A percentile compares a stretch with the other conserved stretches of the same genome.
Conservation (phyloP, 345 rosid species). For the Gossypium mustelinum region DNA sequence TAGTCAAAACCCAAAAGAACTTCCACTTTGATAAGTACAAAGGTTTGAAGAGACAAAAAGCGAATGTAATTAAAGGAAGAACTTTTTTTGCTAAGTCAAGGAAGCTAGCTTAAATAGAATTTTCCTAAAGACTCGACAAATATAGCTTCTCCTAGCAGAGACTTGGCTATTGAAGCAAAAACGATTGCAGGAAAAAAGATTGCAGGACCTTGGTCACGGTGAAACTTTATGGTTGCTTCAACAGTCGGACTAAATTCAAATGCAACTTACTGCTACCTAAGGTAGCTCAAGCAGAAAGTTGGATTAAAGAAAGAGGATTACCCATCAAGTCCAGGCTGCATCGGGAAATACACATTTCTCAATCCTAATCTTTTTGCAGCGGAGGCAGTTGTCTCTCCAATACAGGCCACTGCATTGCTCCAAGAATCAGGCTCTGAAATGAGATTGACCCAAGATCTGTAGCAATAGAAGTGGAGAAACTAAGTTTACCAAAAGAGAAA, state of each 20-base stretch:
- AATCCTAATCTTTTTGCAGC: constrained; percentile 78
- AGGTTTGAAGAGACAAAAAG: neutral
- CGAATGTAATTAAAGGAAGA: neutral
- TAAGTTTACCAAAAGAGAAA: neutral
- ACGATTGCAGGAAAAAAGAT: neutral
- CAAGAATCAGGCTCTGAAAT: constrained; percentile 50
- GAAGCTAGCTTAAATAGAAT: neutral
- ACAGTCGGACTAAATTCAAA: neutral
- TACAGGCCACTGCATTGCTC: constrained; percentile 72
- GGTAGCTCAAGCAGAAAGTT: neutral
- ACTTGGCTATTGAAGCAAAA: neutral
- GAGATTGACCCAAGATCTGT: constrained; percentile 78
- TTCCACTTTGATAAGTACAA: neutral
- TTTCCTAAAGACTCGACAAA: neutral
- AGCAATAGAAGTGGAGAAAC: constrained; percentile 18
- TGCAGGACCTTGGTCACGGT: neutral
- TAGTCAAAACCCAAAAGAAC: neutral
- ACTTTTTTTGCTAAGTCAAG: constrained; percentile 1
- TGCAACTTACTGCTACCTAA: neutral
- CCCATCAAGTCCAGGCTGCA: constrained; percentile 89
- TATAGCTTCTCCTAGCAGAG: neutral
- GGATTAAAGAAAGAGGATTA: constrained; percentile 22
- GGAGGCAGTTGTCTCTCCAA: constrained; percentile 92
- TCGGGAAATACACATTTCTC: constrained; percentile 65
- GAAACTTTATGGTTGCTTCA: constrained; percentile 3